Percentiles rank a stretch among this genome's conserved stretches.
phyloP scores from a whole-genome alignment of 345 rosid species.

The Sonneratia caseolaris region DNA sequence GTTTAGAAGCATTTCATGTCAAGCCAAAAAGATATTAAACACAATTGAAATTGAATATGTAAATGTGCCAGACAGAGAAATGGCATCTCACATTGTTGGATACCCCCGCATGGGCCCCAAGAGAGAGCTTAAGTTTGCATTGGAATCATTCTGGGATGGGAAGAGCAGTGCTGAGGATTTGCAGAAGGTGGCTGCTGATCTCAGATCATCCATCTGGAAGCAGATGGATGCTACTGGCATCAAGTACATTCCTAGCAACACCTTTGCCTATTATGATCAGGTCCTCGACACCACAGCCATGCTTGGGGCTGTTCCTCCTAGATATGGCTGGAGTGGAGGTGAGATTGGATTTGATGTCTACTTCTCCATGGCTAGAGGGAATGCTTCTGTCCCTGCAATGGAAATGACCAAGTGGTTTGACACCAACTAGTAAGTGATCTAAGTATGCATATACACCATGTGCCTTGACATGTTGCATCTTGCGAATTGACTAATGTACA shows the following conservation, averaged over 20 bases:
- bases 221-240: constrained; percentile 82
- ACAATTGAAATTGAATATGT: neutral
- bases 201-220: constrained; percentile 85
- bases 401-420: constrained; percentile 99
- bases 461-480: neutral
- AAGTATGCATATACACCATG: neutral
- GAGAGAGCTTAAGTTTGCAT: constrained; percentile 94
- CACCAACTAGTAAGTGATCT: constrained; percentile 89
- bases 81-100: constrained; percentile 98
- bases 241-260: constrained; percentile 93
- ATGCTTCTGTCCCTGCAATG: constrained; percentile 95
- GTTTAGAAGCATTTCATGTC: neutral
- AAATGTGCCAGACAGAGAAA: constrained; percentile 25
- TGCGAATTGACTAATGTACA: neutral
- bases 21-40: neutral
- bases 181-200: constrained; percentile 80
- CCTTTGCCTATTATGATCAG: constrained; percentile 85
- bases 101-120: constrained; percentile 99
- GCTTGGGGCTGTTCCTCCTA: constrained; percentile 93
- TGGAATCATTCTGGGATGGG: constrained; percentile 98
- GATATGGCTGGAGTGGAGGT: constrained; percentile 73
- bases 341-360: constrained; percentile 75
- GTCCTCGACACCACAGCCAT: constrained; percentile 85
- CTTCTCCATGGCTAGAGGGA: constrained; percentile 99
- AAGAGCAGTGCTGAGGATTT: constrained; percentile 87